Evolutionary conservation across 2,329 filamentous ascomycete species (phyloP).

Genomic region (Trichoderma guizhouense): DNA sequence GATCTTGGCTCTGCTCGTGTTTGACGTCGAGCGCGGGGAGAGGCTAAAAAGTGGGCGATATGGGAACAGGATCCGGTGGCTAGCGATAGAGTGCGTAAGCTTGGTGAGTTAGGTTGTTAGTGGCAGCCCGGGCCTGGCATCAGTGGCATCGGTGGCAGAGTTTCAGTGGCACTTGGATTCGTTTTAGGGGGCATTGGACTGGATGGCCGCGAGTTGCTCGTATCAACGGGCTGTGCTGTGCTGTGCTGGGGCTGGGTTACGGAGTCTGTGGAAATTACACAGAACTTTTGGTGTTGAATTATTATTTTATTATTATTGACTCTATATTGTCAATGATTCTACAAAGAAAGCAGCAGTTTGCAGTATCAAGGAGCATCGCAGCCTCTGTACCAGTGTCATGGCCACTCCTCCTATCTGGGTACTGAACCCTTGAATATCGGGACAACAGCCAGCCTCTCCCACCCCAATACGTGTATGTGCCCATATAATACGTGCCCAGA

Average conservation of each 20-base stretch:
- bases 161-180: neutral
- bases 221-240: neutral
- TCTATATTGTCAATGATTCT: neutral
- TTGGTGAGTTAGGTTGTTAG: neutral
- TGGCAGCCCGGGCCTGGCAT: neutral
- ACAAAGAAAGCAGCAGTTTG: neutral
- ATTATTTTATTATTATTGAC: neutral
- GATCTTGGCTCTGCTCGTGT: neutral
- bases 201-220: no score
- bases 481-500: neutral
- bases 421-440: neutral
- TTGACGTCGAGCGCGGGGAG: slow-evolving; percentile 12
- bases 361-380: no score
- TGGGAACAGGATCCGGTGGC: slow-evolving; percentile 1
- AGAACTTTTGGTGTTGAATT: neutral
- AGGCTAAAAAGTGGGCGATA: slow-evolving; percentile 13
- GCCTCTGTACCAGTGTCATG: no score
- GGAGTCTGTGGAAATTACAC: no score
- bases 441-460: neutral
- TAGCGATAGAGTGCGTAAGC: slow-evolving; percentile 10
- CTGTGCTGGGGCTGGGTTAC: no score
- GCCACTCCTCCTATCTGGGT: neutral
- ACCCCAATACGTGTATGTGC: neutral
- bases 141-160: neutral
- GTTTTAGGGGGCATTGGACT: no score